These are phyloP conservation scores for Leishmania lainsoni DNA, from an alignment of 208 protist genomes.

Conservation along the genomic window DNA sequence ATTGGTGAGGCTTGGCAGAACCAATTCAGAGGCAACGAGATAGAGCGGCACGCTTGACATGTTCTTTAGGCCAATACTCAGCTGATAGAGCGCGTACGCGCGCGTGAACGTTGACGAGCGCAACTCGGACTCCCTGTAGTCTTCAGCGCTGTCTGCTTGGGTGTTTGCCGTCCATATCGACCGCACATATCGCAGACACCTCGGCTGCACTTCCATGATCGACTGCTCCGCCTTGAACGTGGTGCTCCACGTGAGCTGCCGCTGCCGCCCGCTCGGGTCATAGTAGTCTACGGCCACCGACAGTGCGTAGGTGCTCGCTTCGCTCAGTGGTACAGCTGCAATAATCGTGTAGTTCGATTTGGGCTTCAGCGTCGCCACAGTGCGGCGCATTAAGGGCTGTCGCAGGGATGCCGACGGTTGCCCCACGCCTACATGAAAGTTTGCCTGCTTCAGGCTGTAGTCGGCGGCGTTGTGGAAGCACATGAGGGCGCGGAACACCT, in stretches of 20 bases:
- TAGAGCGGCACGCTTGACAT: constrained; percentile 43
- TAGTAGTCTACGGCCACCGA: constrained; percentile 52
- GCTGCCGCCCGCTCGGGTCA: constrained; percentile 48
- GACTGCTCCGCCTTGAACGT: constrained; percentile 51
- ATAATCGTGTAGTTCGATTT: constrained; percentile 37
- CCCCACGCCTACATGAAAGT: constrained; percentile 38
- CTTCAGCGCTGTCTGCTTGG: not conserved
- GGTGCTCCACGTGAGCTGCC: constrained; percentile 57
- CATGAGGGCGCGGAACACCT: constrained; percentile 68
- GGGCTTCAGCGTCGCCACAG: constrained; percentile 21
- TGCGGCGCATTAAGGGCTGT: constrained; percentile 34
- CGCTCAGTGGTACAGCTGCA: constrained; percentile 20
- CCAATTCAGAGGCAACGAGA: constrained; percentile 8
- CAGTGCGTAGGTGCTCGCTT: constrained; percentile 46
- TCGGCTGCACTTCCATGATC: constrained; percentile 42
- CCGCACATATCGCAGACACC: constrained; percentile 29
- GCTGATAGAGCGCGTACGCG: constrained; percentile 32
- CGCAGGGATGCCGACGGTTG: constrained; percentile 27
- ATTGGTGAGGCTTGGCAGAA: constrained; percentile 15
- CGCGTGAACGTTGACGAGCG: not conserved
- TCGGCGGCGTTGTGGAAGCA: constrained; percentile 68
- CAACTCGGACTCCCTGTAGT: not conserved
- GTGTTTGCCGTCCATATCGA: not conserved
- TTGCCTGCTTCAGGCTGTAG: constrained; percentile 45
- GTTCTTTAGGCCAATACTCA: constrained; percentile 54